phyloP scores from a whole-genome alignment of 164 flowering plant species.

The Liriodendron chinense region DNA sequence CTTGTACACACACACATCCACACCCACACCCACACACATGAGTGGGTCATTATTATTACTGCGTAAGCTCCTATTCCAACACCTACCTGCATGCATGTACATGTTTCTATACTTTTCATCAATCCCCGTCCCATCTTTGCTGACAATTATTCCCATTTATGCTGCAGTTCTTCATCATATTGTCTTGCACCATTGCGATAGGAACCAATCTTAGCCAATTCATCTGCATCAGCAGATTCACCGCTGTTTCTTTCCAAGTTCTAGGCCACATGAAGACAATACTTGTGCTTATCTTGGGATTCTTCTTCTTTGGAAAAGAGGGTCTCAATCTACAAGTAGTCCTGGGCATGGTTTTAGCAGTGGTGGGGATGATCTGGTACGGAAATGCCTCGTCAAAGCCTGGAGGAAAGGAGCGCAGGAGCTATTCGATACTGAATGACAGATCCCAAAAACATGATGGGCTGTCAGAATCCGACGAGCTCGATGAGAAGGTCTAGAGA shows the following conservation, averaged over 20 bases:
- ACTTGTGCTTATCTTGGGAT: conserved; percentile 68
- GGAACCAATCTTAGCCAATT: conserved; percentile 84
- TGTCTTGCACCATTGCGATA: conserved; percentile 75
- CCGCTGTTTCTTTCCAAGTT: conserved; percentile 85
- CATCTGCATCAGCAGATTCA: conserved; percentile 90
- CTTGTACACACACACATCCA: too few species aligned
- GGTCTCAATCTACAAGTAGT: conserved; percentile 82
- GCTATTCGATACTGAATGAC: conserved; percentile 34
- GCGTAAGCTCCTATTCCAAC: too few species aligned
- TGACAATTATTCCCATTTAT: background rate
- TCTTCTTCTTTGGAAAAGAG: conserved; percentile 82
- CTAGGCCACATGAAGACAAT: conserved; percentile 89
- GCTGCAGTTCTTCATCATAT: conserved; percentile 57
- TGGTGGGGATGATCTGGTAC: conserved; percentile 86
- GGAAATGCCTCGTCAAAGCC: conserved; percentile 80
- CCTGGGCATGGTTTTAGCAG: conserved; percentile 77
- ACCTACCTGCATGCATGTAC: background rate
- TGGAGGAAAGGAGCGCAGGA: conserved; percentile 75
- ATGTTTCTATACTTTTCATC: background rate
- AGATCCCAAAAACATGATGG: conserved; percentile 38
- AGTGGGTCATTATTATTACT: too few species aligned
- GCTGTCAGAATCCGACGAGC: conserved; percentile 34
- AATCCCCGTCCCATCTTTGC: background rate
- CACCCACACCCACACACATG: too few species aligned
- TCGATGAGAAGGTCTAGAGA: conserved; percentile 42